phyloP scores from a whole-genome alignment of 2,329 filamentous ascomycete genomes.

The Aureobasidium vineae region DNA sequence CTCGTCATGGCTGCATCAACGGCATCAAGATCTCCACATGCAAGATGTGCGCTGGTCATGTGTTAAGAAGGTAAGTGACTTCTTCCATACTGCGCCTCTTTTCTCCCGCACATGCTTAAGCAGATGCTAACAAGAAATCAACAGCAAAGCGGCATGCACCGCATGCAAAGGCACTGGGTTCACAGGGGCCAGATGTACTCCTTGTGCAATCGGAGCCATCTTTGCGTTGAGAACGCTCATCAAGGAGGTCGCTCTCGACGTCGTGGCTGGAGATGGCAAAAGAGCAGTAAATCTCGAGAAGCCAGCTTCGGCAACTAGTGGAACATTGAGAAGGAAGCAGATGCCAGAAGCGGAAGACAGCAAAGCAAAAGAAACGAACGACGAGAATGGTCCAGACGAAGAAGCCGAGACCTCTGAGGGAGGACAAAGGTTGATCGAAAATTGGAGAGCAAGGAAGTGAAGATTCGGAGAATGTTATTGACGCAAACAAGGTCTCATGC shows the following conservation, averaged over 20 bases:
- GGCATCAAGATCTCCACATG: slow-evolving; percentile 15
- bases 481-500: background rate
- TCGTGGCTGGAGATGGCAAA: background rate
- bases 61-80: background rate
- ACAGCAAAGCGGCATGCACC: background rate
- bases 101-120: background rate
- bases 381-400: background rate
- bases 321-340: background rate
- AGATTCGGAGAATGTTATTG: background rate
- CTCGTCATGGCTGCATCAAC: slow-evolving; percentile 11
- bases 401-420: background rate
- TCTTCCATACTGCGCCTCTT: background rate
- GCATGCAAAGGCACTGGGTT: slow-evolving; percentile 19
- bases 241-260: background rate
- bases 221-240: background rate
- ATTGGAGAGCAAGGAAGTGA: background rate
- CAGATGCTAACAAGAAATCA: background rate
- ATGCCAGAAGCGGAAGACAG: background rate
- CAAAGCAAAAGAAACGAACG: background rate
- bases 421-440: background rate
- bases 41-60: slow-evolving; percentile 10
- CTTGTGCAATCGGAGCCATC: background rate
- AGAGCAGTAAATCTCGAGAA: background rate
- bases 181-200: background rate
- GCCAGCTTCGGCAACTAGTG: too few relatives aligned